These are phyloP conservation scores for Tolypocladium ovalisporum DNA, from an alignment of 2,329 filamentous ascomycete species.

Conservation along the genomic window DNA sequence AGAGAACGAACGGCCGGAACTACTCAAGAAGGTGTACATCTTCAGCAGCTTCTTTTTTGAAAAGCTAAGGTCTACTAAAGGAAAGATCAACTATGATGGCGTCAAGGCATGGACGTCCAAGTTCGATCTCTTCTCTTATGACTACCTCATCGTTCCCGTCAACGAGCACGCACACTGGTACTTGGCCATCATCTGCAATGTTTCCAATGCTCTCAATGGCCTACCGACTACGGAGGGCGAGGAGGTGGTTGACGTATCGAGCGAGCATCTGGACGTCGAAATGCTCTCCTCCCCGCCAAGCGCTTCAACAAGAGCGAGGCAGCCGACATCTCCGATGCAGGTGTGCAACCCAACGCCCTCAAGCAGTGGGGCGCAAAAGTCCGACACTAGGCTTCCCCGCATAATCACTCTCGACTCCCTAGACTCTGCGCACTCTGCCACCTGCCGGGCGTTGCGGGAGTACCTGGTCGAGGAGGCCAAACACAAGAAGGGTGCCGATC, in stretches of 20 bases:
- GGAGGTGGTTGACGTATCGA: constrained; percentile 3
- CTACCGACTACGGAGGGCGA: constrained; percentile 6
- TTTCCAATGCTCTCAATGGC: constrained; percentile 45
- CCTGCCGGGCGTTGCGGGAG: constrained; percentile 58
- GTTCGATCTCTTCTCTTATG: constrained; percentile 72
- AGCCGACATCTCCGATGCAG: neutral
- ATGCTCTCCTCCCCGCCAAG: neutral
- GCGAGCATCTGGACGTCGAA: neutral
- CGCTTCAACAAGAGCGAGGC: neutral
- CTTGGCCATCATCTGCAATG: constrained; percentile 87
- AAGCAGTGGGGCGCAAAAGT: constrained; percentile 9
- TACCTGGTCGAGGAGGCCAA: constrained; percentile 68
- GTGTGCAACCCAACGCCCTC: constrained; percentile 6
- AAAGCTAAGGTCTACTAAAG: constrained; percentile 52
- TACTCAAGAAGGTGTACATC: constrained; percentile 63
- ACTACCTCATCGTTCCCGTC: constrained; percentile 87
- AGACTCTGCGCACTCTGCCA: constrained; percentile 48
- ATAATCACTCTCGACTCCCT: constrained; percentile 88
- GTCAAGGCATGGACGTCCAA: constrained; percentile 83
- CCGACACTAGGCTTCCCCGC: constrained; percentile 43
- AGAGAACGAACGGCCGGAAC: constrained; percentile 39
- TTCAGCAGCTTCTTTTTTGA: constrained; percentile 92
- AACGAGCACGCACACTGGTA: constrained; percentile 89
- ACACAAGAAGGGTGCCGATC: constrained; percentile 39
- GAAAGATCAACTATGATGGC: constrained; percentile 68